Evolutionary conservation across 768 basidiomycete genomes (phyloP), one percentile per base, ranked within the genome.

Genomic region (Botryobasidium botryosum): DNA sequence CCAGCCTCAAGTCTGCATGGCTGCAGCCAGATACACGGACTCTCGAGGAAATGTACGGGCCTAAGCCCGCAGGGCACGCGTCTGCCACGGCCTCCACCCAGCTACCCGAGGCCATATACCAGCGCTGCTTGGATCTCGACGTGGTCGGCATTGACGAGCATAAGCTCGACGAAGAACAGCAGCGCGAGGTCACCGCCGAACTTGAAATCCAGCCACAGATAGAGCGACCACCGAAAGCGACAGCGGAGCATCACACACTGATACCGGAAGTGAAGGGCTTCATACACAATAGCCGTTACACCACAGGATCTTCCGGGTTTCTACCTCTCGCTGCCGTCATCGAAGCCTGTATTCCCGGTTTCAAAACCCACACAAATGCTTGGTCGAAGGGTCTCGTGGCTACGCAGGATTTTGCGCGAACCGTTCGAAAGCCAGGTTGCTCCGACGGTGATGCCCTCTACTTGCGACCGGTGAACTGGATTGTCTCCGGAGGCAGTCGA

Each of bases 401-500:
- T 20, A 39, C 37, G 8, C 13, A 20, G 21, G 37, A 39, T 18
- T 39, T 39, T 20, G 8, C 20, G 10, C n/a, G 12, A 12, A 39
- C 37, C 37, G 20, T 39, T 23, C 8, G 21, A 39, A 10, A 8
- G 8, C 8, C 37, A 10, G 20, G 21, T n/a, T 39, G 10, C 37
- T n/a, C n/a, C 12, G 23, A 8, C 10, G 21, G 10, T 33, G 18
- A 33, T 12, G 8, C 12, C 20, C 59, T 63, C 35, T 60, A 64
- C 23, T 55, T 63, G 12, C 60, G 61, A 7, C 60, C 66, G 0
- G 64, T 68, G 31, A 57, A 65, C 25, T 71, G 70, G 69, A 58
- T 71, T 35, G 27, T 68, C 27, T 63, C 5, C 47, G 46, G 31
- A 41, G 12, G 7, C 10, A 8, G 8, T 15, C n/a, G n/a, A n/a